Base-by-base conservation (phyloP, 164 flowering plant genomes). In the Amborella trichopoda region DNA sequence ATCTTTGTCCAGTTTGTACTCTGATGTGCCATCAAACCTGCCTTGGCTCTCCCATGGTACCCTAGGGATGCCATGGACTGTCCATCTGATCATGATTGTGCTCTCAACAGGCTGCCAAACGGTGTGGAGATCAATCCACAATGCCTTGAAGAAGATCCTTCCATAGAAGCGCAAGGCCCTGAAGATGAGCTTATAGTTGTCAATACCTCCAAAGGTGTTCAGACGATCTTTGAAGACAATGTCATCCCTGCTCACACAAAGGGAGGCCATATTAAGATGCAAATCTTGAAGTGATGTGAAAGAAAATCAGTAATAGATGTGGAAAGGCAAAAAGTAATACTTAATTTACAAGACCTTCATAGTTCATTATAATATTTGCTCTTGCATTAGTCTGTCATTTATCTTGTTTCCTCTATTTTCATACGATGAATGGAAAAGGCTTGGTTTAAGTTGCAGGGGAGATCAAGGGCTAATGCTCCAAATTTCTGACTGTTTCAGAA, bases 21-120 rank as follows among this genome's bases (percentile, higher is more conserved):
- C 72, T 2, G 96, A 88, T 36, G 77, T 74, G 28, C 82, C 90
- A 62, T 88, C 86, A 64, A 81, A 88, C 9, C 84, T 77, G 28
- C 90, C 84, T 41, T 56, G 79, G 21, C 73, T 64, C 56, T 88
- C 94, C 96, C 94, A 88, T 18, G 80, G 81, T 17, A 88, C 78
- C 26, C 94, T 70, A 18, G 88, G 82, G 38, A 81, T 63, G 24
- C 91, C 94, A 48, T 76, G 82, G 42, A 77, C 69, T 6, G 81
- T 80, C 91, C 91, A 83, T 14, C 96, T 77, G 19, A 88, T 67
- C 75, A 81, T 66, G 45, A 88, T 75, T 57, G 68, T 61, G 32
- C 54, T 74, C 54, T 81, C 94, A 24, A 68, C 62, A 3, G 94
- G 96, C 57, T 88, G 96, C 81, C 83, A 76, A 16, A 83, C 74